phyloP scores from a whole-genome alignment of 192 early-diverging fungal genomes.

The Dispira simplex region DNA sequence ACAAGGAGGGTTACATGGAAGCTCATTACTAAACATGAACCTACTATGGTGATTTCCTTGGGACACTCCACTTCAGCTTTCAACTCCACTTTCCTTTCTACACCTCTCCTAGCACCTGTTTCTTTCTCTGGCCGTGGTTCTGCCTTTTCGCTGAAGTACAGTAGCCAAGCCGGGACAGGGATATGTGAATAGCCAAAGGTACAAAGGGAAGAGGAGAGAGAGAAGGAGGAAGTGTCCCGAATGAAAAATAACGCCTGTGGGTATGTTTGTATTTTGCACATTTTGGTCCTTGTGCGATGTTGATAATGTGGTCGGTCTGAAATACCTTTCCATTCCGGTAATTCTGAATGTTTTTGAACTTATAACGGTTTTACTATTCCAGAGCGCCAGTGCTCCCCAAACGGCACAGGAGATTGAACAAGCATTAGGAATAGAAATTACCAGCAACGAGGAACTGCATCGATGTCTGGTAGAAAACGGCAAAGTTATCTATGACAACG shows the following conservation, averaged over 20 bases:
- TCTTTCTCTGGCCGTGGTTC: too few species aligned
- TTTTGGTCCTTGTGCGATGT: too few species aligned
- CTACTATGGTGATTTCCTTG: too few species aligned
- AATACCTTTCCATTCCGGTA: background rate
- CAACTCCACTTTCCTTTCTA: too few species aligned
- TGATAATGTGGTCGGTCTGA: too few species aligned
- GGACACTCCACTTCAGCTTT: too few species aligned
- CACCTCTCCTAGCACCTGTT: too few species aligned
- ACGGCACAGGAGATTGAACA: conserved; percentile 36
- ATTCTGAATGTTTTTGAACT: conserved; percentile 12
- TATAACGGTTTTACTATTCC: conserved; percentile 21
- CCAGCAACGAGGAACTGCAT: conserved; percentile 32
- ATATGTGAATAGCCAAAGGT: too few species aligned
- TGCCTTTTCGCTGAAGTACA: too few species aligned
- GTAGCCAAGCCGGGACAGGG: too few species aligned
- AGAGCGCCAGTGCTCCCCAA: conserved; percentile 40
- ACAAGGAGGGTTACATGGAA: background rate
- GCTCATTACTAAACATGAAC: background rate
- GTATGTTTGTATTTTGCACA: too few species aligned
- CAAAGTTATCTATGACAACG: conserved; percentile 42
- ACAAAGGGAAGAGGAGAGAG: too few species aligned
- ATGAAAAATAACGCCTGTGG: background rate
- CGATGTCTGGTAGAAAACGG: conserved; percentile 39
- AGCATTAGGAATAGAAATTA: conserved; percentile 37
- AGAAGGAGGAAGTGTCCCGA: background rate